A percentile compares a stretch with the other conserved stretches of the same genome.
Evolutionary conservation across 768 basidiomycete species (phyloP).

Genomic region (Hydnomerulius pinastri): DNA sequence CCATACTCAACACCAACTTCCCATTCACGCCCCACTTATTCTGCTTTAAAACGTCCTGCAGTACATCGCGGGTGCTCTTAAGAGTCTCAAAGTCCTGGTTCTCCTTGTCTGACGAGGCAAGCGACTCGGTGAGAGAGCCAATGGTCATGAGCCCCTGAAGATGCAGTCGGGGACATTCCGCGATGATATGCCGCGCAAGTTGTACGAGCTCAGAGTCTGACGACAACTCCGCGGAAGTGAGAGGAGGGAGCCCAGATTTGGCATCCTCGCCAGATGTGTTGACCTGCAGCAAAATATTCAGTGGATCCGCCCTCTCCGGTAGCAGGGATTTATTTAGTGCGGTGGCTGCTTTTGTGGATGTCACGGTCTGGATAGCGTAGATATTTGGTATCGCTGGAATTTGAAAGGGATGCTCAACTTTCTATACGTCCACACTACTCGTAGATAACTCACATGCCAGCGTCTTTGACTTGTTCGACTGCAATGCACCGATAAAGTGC

Average conservation of each 20-base stretch:
- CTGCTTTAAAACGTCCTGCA: slow-evolving; percentile 48
- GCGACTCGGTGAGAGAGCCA: slow-evolving; percentile 76
- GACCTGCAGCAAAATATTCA: slow-evolving; percentile 88
- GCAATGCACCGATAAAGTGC: slow-evolving; percentile 96
- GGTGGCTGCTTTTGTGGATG: slow-evolving; percentile 77
- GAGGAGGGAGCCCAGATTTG: slow-evolving; percentile 83
- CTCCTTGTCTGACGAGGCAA: slow-evolving; percentile 39
- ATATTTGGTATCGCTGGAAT: slow-evolving; percentile 82
- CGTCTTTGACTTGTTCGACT: slow-evolving; percentile 92
- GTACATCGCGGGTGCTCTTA: slow-evolving; percentile 58
- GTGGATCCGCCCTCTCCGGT: slow-evolving; percentile 51
- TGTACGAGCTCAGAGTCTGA: slow-evolving; percentile 53
- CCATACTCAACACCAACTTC: slow-evolving; percentile 79
- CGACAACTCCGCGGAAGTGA: slow-evolving; percentile 38
- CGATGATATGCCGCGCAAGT: slow-evolving; percentile 72
- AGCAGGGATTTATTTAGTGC: slow-evolving; percentile 76
- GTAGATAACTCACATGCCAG: no score
- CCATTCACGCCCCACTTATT: slow-evolving; percentile 54
- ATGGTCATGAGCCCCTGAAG: slow-evolving; percentile 97
- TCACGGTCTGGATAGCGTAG: slow-evolving; percentile 82
- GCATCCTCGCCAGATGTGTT: slow-evolving; percentile 93
- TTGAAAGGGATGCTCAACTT: slow-evolving; percentile 3
- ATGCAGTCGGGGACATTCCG: slow-evolving; percentile 69
- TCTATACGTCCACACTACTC: no score
- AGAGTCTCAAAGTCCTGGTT: slow-evolving; percentile 79